A percentile compares a stretch with the other conserved stretches of the same genome.
phyloP scores from a whole-genome alignment of 1,284 basidiomycete species.

The Macrocystidia cucumis region DNA sequence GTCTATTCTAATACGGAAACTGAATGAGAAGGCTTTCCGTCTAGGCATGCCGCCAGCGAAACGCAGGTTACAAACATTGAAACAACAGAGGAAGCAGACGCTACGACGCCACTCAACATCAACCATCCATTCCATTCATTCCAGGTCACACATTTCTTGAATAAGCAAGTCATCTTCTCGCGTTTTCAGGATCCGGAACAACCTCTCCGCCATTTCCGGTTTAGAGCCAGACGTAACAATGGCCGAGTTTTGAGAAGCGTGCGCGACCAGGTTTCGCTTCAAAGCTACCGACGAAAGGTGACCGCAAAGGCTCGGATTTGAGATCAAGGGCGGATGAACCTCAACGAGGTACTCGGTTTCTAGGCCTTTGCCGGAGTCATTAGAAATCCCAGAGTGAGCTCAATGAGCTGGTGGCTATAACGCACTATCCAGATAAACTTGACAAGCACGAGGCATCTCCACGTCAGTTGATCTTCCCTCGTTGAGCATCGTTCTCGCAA shows the following conservation, averaged over 20 bases:
- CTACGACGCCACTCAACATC: too few species aligned
- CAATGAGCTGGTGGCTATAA: constrained; percentile 3
- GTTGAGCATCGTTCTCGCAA: constrained; percentile 30
- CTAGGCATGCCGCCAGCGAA: too few species aligned
- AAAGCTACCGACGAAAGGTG: constrained; percentile 38
- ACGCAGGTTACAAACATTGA: too few species aligned
- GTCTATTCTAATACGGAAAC: too few species aligned
- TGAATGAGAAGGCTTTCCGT: too few species aligned
- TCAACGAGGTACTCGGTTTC: constrained; percentile 38
- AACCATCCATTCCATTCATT: too few species aligned
- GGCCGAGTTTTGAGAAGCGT: constrained; percentile 27
- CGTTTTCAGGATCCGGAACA: constrained; percentile 28
- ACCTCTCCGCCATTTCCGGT: constrained; percentile 30
- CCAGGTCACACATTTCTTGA: constrained; percentile 39
- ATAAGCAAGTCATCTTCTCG: constrained; percentile 43
- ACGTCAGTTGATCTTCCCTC: constrained; percentile 35
- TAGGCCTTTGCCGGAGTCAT: too few species aligned
- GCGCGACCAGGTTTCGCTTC: constrained; percentile 47
- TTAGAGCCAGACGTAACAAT: constrained; percentile 29
- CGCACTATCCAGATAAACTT: constrained; percentile 46
- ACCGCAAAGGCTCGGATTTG: constrained; percentile 29
- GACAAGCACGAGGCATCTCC: constrained; percentile 44
- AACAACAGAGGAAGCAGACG: too few species aligned
- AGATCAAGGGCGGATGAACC: constrained; percentile 39
- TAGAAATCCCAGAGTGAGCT: background rate